Percentiles rank a stretch among this genome's conserved stretches.
Conservation (phyloP, 2,329 filamentous ascomycete species). For the Trichoderma arundinaceum region DNA sequence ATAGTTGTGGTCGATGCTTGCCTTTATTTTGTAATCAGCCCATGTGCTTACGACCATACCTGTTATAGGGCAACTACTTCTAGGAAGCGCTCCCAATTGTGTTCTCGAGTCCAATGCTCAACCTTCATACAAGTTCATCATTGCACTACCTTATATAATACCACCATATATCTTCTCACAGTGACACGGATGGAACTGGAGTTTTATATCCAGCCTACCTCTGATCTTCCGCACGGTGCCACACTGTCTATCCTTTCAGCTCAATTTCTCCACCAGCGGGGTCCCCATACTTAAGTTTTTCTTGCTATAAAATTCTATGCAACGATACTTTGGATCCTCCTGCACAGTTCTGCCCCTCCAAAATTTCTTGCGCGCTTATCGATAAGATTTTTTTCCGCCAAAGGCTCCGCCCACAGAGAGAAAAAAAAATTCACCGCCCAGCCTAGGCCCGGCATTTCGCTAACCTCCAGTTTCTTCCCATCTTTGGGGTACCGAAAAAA, state of each 20-base stretch:
- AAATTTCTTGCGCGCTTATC: constrained; percentile 35
- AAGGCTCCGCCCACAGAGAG: constrained; percentile 36
- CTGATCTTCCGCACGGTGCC: background rate
- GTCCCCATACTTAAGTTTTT: no score
- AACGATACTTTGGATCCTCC: constrained; percentile 28
- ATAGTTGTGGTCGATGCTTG: no score
- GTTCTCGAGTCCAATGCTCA: no score
- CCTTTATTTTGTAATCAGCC: no score
- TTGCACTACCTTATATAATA: no score
- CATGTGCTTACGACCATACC: no score
- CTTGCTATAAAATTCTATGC: constrained; percentile 31
- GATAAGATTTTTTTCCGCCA: constrained; percentile 36
- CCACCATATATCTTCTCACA: no score
- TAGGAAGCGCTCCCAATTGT: no score
- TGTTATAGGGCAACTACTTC: no score
- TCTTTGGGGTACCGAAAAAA: constrained; percentile 33
- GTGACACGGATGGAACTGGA: no score
- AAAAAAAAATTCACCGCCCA: constrained; percentile 45
- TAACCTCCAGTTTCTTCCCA: constrained; percentile 36
- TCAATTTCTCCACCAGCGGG: no score
- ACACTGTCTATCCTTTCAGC: background rate
- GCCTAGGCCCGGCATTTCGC: constrained; percentile 38
- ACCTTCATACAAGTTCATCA: no score
- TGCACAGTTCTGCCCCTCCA: constrained; percentile 17
- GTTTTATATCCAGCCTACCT: background rate